Percentiles rank a stretch among this genome's conserved stretches.
Conservation (phyloP, 2,329 filamentous ascomycete species). For the Graphiopsis chlorocephala region DNA sequence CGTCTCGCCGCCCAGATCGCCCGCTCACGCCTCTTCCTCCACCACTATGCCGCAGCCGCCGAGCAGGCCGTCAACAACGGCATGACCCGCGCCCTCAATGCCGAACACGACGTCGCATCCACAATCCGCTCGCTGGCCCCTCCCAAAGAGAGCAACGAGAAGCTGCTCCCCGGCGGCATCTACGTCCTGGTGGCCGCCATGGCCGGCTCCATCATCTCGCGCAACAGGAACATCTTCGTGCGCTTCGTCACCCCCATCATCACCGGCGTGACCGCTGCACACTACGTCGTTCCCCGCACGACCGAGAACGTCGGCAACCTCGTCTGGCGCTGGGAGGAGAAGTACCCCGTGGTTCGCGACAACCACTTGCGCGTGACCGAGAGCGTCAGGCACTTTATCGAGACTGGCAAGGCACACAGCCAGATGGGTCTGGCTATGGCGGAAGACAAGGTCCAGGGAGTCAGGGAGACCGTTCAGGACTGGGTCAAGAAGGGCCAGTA, state of each 20-base stretch:
- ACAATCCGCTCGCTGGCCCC: constrained; percentile 88
- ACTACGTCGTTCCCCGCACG: constrained; percentile 81
- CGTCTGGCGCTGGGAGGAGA: constrained; percentile 89
- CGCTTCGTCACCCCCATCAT: constrained; percentile 73
- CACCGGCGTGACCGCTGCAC: constrained; percentile 78
- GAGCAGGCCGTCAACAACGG: constrained; percentile 81
- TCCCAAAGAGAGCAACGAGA: constrained; percentile 78
- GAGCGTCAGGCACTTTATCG: constrained; percentile 65
- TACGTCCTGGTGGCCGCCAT: constrained; percentile 94
- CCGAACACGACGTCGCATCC: constrained; percentile 85
- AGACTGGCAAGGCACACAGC: constrained; percentile 72
- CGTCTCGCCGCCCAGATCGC: constrained; percentile 81
- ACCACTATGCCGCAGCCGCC: constrained; percentile 68
- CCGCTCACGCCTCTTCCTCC: constrained; percentile 73
- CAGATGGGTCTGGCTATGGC: constrained; percentile 69
- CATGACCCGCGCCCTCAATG: constrained; percentile 75
- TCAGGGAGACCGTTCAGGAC: constrained; percentile 73
- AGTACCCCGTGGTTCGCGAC: constrained; percentile 77
- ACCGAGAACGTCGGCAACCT: constrained; percentile 85
- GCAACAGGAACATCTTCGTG: constrained; percentile 82
- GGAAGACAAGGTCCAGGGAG: constrained; percentile 75
- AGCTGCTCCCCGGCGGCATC: constrained; percentile 81
- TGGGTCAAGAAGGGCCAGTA: constrained; percentile 79
- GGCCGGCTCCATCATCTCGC: constrained; percentile 86
- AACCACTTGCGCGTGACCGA: constrained; percentile 72